Evolutionary conservation across 352 stramenopile species (phyloP).

Genomic region (Peronospora belbahrii): DNA sequence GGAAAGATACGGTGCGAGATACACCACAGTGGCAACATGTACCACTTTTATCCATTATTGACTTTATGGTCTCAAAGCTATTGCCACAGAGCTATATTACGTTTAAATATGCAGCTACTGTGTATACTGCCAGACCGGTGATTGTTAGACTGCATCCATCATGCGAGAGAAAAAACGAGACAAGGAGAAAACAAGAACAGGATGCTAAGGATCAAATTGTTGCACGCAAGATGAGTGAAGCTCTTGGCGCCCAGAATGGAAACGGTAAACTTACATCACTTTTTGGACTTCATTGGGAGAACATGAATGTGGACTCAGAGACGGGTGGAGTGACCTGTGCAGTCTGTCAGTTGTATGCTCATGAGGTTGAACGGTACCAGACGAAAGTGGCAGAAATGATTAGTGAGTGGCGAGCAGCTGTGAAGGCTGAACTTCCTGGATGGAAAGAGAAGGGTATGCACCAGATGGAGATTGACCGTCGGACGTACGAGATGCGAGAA

Average conservation of each 20-base stretch:
- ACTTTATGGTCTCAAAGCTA: constrained; percentile 44
- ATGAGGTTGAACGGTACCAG: constrained; percentile 43
- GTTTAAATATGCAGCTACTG: constrained; percentile 49
- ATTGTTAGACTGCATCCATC: constrained; percentile 34
- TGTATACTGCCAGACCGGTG: constrained; percentile 44
- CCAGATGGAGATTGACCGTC: constrained; percentile 54
- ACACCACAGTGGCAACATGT: constrained; percentile 46
- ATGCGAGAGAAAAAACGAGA: constrained; percentile 1
- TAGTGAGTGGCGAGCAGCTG: constrained; percentile 33
- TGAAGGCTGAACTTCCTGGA: constrained; percentile 22
- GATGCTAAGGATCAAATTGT: constrained; percentile 17
- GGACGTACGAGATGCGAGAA: constrained; percentile 48
- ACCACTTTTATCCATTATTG: constrained; percentile 38
- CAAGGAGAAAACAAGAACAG: constrained; percentile 1
- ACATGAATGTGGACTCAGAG: constrained; percentile 32
- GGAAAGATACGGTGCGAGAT: constrained; percentile 30
- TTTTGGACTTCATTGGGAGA: constrained; percentile 61
- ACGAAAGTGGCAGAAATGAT: constrained; percentile 36
- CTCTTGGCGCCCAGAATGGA: constrained; percentile 18
- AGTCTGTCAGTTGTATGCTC: constrained; percentile 36
- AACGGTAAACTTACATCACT: constrained; percentile 37
- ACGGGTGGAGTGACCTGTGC: constrained; percentile 28
- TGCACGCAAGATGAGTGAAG: constrained; percentile 20
- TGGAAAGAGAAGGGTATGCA: constrained; percentile 49
- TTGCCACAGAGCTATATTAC: constrained; percentile 53